Evolutionary conservation across 2,329 filamentous ascomycete genomes (phyloP).

Genomic region (Leptographium lundbergii): DNA sequence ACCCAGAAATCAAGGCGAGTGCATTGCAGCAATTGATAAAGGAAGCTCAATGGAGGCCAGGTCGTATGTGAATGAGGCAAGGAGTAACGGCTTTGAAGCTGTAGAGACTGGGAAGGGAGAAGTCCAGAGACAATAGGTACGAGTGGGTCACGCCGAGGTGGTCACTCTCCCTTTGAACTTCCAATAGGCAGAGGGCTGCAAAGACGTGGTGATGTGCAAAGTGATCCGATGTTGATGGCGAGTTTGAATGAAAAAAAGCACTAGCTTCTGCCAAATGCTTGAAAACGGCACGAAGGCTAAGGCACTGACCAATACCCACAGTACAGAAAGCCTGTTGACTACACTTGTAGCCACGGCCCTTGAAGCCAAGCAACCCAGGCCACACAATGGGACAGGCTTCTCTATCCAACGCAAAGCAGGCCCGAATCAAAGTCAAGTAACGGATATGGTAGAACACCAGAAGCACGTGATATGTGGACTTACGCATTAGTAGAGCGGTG

Average conservation of each 20-base stretch:
- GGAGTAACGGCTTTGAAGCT: background rate
- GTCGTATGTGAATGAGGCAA: background rate
- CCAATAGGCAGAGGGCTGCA: background rate
- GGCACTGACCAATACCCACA: background rate
- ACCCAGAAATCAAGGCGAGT: background rate
- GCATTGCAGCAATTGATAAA: background rate
- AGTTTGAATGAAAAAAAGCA: background rate
- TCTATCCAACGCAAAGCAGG: background rate
- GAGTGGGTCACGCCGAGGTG: background rate
- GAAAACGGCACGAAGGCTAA: background rate
- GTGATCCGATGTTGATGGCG: background rate
- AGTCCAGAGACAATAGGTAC: too few species aligned
- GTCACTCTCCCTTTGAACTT: background rate
- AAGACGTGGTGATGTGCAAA: background rate
- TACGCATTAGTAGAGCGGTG: slow-evolving; percentile 68
- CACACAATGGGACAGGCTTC: background rate
- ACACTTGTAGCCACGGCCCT: background rate
- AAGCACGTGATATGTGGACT: slow-evolving; percentile 30
- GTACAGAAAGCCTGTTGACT: background rate
- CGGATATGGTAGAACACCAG: too few species aligned
- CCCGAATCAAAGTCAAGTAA: background rate
- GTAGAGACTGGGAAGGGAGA: background rate
- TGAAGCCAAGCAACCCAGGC: background rate
- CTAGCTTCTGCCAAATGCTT: background rate
- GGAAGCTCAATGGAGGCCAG: background rate